phyloP scores from a whole-genome alignment of 1,284 basidiomycete genomes.

The Leccinum fallax region DNA sequence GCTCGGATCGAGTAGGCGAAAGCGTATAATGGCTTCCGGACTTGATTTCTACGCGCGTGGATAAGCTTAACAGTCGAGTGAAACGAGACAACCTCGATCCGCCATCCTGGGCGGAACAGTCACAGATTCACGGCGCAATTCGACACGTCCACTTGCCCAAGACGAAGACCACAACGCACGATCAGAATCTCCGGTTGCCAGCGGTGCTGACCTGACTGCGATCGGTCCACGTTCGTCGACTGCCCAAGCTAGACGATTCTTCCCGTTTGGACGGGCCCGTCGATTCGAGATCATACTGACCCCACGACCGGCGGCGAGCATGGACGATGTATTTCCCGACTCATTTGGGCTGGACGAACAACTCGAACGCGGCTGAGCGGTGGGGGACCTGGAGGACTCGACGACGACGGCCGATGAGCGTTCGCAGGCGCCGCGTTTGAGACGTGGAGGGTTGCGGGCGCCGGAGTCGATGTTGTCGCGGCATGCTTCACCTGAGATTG shows the following conservation, averaged over 20 bases:
- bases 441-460: conserved; percentile 59
- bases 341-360: conserved; percentile 26
- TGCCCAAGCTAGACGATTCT: conserved; percentile 33
- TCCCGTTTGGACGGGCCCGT: conserved; percentile 34
- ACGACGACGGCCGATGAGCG: conserved; percentile 30
- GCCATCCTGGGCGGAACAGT: too few species aligned
- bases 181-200: conserved; percentile 12
- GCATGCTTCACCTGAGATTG: conserved; percentile 41
- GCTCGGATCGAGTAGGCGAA: too few species aligned
- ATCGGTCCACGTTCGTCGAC: conserved; percentile 23
- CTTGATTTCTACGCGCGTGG: too few species aligned
- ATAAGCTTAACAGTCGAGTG: too few species aligned
- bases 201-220: conserved; percentile 6
- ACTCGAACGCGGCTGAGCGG: neutral
- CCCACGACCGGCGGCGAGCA: conserved; percentile 31
- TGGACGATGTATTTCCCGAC: conserved; percentile 36
- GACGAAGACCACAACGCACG: conserved; percentile 25
- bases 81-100: too few species aligned
- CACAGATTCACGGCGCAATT: conserved; percentile 42
- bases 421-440: conserved; percentile 48
- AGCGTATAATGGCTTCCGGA: too few species aligned
- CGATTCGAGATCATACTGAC: conserved; percentile 36
- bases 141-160: conserved; percentile 26
- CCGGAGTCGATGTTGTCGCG: conserved; percentile 57
- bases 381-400: conserved; percentile 13